Evolutionary conservation across 73 alveolate species (phyloP).

Genomic region (Stentor coeruleus): DNA sequence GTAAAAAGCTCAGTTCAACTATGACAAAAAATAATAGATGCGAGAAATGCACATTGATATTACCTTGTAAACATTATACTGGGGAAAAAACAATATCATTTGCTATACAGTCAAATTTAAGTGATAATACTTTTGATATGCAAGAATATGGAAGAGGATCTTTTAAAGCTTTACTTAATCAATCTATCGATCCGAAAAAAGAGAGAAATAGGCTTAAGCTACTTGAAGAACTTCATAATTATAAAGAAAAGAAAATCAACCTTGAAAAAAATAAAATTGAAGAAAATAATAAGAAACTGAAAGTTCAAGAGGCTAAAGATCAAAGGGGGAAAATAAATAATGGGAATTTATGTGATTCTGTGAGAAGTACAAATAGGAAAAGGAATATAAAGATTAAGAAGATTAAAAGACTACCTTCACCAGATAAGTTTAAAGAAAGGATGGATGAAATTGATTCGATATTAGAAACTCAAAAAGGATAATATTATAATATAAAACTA

Average conservation of each 20-base stretch:
- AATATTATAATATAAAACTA: no score
- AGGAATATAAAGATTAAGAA: no score
- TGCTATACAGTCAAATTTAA: not conserved
- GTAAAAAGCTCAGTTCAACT: no score
- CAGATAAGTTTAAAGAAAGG: no score
- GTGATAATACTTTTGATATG: not conserved
- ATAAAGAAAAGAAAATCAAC: not conserved
- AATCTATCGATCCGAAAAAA: not conserved
- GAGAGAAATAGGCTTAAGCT: not conserved
- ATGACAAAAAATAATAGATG: not conserved
- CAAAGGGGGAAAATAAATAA: not conserved
- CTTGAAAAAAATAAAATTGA: not conserved
- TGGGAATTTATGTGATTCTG: not conserved
- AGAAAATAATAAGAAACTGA: not conserved
- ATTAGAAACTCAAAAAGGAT: no score
- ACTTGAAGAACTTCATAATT: not conserved
- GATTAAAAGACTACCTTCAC: not conserved
- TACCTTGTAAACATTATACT: not conserved
- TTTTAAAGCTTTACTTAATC: not conserved
- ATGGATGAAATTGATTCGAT: no score
- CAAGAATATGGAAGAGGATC: not conserved
- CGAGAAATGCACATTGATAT: not conserved
- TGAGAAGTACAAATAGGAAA: not conserved
- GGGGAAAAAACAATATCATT: no score
- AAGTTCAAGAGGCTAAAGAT: not conserved